phyloP scores from a whole-genome alignment of 345 rosid genomes.

The Erodium maritimum region DNA sequence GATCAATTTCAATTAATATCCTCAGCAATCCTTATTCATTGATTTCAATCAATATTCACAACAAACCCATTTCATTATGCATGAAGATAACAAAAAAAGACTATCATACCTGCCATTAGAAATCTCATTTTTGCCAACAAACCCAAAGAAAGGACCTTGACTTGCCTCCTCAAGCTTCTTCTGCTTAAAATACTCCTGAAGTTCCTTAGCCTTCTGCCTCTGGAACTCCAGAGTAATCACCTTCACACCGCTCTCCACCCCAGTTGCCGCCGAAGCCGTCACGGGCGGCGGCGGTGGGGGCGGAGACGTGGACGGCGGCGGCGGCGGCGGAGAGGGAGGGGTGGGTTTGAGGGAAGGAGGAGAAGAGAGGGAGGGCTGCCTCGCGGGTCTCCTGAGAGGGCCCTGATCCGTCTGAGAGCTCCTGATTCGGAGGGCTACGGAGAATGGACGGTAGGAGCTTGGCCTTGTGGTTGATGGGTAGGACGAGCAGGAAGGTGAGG shows the following conservation, averaged over 20 bases:
- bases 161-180: constrained; percentile 78
- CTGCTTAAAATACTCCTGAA: constrained; percentile 75
- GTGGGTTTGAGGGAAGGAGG: constrained; percentile 26
- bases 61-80: too few relatives aligned
- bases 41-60: too few relatives aligned
- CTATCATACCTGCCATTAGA: constrained; percentile 67
- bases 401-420: constrained; percentile 67
- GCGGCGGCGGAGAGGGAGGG: constrained; percentile 20
- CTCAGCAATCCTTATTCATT: too few relatives aligned
- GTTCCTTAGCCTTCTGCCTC: constrained; percentile 82
- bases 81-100: too few relatives aligned
- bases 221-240: constrained; percentile 69
- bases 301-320: constrained; percentile 4
- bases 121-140: constrained; percentile 75
- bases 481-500: constrained; percentile 27
- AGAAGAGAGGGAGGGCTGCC: constrained; percentile 33
- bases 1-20: too few relatives aligned
- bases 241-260: constrained; percentile 12
- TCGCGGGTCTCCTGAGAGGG: constrained; percentile 77
- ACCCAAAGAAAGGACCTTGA: constrained; percentile 91
- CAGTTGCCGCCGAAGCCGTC: constrained; percentile 19
- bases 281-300: constrained; percentile 19
- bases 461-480: constrained; percentile 25
- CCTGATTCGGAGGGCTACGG: constrained; percentile 35
- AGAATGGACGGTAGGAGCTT: constrained; percentile 31